Percentiles rank a stretch among this genome's conserved stretches.
Conservation (phyloP, 257 asterid genomes). For the Ballota nigra region DNA sequence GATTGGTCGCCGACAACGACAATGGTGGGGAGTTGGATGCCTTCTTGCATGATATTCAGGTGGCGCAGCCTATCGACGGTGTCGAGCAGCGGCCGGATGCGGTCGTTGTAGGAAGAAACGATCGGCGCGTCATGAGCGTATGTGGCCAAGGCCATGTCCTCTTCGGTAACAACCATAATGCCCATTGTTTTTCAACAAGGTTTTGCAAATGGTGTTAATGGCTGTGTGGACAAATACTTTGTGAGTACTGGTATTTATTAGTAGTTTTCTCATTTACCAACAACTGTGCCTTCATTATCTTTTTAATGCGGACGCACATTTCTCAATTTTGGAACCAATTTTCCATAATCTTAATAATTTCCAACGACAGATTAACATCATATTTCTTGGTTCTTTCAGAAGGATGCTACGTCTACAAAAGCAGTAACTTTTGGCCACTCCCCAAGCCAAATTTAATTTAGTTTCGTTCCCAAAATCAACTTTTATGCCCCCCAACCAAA, state of each 20-base stretch:
- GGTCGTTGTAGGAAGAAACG: constrained; percentile 30
- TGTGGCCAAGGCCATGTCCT: too few species aligned
- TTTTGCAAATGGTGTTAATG: too few species aligned
- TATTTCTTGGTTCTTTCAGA: not conserved
- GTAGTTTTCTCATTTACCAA: not conserved
- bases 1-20: constrained; percentile 49
- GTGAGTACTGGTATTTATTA: not conserved
- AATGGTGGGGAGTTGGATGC: constrained; percentile 45
- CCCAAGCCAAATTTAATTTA: not conserved
- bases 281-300: too few species aligned
- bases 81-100: constrained; percentile 33
- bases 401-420: too few species aligned
- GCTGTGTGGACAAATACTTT: too few species aligned
- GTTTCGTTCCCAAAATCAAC: not conserved
- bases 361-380: not conserved
- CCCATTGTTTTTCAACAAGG: too few species aligned
- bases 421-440: too few species aligned
- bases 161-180: not conserved
- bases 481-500: not conserved
- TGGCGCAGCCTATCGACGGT: constrained; percentile 35
- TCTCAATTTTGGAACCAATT: too few species aligned
- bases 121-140: constrained; percentile 25
- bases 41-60: constrained; percentile 41
- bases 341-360: not conserved
- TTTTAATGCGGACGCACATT: too few species aligned